These are phyloP conservation scores for Helminthosporium solani DNA, from an alignment of 2,329 filamentous ascomycete genomes.

Conservation along the genomic window DNA sequence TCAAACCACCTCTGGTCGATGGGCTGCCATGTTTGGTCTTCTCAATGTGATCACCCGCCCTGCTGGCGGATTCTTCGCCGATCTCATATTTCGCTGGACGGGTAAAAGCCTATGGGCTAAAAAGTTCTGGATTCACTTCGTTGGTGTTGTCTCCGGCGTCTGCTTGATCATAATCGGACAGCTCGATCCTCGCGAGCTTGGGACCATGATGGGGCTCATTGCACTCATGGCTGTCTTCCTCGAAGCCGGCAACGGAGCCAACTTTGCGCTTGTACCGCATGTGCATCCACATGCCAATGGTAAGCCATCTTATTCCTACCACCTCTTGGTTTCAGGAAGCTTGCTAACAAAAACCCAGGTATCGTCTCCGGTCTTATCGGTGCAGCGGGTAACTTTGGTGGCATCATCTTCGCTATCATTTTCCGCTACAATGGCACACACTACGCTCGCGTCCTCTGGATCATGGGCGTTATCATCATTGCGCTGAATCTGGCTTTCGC, in stretches of 20 bases:
- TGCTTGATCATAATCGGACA: conserved; percentile 65
- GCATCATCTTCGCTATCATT: conserved; percentile 79
- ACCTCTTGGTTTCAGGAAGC: not conserved
- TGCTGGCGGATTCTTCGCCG: conserved; percentile 62
- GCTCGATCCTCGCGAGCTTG: conserved; percentile 60
- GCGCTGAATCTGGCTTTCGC: conserved; percentile 65
- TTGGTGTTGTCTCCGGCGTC: conserved; percentile 58
- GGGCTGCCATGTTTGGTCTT: conserved; percentile 74
- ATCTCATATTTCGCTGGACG: conserved; percentile 56
- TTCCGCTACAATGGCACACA: conserved; percentile 72
- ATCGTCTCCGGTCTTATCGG: conserved; percentile 76
- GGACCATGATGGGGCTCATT: conserved; percentile 73
- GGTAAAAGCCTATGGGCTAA: conserved; percentile 60
- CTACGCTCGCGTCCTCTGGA: conserved; percentile 74
- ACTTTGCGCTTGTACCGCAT: conserved; percentile 84
- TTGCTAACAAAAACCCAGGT: conserved; percentile 33
- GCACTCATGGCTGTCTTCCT: conserved; percentile 78
- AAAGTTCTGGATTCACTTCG: conserved; percentile 61
- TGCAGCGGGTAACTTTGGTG: conserved; percentile 79
- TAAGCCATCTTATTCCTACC: conserved; percentile 23
- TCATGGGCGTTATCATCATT: conserved; percentile 76
- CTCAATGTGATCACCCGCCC: conserved; percentile 70
- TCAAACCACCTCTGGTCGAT: conserved; percentile 57
- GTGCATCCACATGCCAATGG: conserved; percentile 83
- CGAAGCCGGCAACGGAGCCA: conserved; percentile 82